Evolutionary conservation across 208 protist species (phyloP).

Genomic region (Endotrypanum monterogeii): DNA sequence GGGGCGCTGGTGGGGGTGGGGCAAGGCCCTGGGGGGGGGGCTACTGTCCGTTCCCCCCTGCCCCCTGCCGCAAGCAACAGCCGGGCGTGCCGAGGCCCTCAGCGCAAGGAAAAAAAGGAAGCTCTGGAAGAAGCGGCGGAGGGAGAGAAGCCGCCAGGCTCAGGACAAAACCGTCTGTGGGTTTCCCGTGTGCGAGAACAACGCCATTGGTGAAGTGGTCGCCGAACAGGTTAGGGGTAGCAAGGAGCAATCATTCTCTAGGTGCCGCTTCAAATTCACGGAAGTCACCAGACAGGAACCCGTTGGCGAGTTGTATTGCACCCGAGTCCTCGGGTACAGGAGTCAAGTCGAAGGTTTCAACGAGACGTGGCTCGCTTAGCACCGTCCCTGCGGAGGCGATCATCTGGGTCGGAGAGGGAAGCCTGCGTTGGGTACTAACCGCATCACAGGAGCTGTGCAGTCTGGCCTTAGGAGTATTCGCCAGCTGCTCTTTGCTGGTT

Average conservation of each 20-base stretch:
- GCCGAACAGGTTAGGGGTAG: not conserved
- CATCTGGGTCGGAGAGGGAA: too few species aligned
- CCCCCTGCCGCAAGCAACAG: too few species aligned
- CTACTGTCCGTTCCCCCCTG: too few species aligned
- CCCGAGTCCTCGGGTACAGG: not conserved
- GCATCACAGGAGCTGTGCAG: too few species aligned
- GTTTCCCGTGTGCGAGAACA: not conserved
- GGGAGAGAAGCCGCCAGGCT: not conserved
- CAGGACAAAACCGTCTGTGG: not conserved
- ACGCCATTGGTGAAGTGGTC: not conserved
- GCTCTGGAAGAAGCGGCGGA: not conserved
- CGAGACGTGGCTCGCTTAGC: not conserved
- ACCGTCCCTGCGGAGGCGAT: not conserved
- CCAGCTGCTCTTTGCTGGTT: too few species aligned
- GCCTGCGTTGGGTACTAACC: too few species aligned
- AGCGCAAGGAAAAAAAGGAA: not conserved
- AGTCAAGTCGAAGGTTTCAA: not conserved
- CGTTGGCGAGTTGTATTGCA: conserved; percentile 15
- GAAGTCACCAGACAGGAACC: conserved; percentile 18
- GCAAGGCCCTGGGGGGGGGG: too few species aligned
- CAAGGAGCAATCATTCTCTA: not conserved
- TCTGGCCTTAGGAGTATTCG: too few species aligned
- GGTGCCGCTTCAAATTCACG: conserved; percentile 8
- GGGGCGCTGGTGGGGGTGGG: too few species aligned
- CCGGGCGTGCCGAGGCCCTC: too few species aligned